Percentiles rank a stretch among this genome's conserved stretches.
Conservation (phyloP, 2,329 filamentous ascomycete species). For the Talaromyces marneffei region DNA sequence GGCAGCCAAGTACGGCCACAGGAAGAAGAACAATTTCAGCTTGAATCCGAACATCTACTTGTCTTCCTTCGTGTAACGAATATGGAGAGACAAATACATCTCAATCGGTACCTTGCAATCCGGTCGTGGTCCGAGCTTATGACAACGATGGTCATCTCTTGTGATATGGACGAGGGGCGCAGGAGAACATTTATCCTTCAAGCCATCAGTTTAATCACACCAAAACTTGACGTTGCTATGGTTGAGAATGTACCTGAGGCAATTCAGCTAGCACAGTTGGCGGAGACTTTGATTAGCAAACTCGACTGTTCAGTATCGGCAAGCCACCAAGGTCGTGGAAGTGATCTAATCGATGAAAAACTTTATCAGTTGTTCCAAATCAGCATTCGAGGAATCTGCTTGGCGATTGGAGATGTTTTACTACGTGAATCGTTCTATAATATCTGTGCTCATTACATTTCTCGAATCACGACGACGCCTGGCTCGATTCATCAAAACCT, state of each 20-base stretch:
- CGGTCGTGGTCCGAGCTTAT: slow-evolving; percentile 79
- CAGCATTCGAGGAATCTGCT: slow-evolving; percentile 71
- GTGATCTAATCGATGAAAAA: slow-evolving; percentile 78
- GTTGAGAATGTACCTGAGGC: slow-evolving; percentile 64
- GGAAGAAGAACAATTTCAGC: slow-evolving; percentile 37
- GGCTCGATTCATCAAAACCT: slow-evolving; percentile 46
- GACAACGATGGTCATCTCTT: slow-evolving; percentile 74
- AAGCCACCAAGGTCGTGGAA: slow-evolving; percentile 41
- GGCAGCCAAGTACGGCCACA: slow-evolving; percentile 42
- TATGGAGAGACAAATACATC: slow-evolving; percentile 31
- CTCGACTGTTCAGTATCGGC: slow-evolving; percentile 33
- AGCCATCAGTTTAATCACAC: slow-evolving; percentile 77
- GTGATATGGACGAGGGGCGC: slow-evolving; percentile 67
- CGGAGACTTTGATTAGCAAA: slow-evolving; percentile 54
- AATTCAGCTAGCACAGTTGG: slow-evolving; percentile 70
- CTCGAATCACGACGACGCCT: slow-evolving; percentile 51
- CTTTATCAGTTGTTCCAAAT: slow-evolving; percentile 87
- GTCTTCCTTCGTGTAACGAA: slow-evolving; percentile 39
- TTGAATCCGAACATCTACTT: slow-evolving; percentile 35
- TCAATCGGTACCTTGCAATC: slow-evolving; percentile 60
- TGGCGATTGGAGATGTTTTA: slow-evolving; percentile 62
- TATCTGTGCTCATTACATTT: slow-evolving; percentile 81
- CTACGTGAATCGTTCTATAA: slow-evolving; percentile 83
- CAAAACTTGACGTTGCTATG: slow-evolving; percentile 75
- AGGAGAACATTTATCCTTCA: slow-evolving; percentile 77